phyloP scores from a whole-genome alignment of 2,329 filamentous ascomycete species.

The Annulohypoxylon truncatum region DNA sequence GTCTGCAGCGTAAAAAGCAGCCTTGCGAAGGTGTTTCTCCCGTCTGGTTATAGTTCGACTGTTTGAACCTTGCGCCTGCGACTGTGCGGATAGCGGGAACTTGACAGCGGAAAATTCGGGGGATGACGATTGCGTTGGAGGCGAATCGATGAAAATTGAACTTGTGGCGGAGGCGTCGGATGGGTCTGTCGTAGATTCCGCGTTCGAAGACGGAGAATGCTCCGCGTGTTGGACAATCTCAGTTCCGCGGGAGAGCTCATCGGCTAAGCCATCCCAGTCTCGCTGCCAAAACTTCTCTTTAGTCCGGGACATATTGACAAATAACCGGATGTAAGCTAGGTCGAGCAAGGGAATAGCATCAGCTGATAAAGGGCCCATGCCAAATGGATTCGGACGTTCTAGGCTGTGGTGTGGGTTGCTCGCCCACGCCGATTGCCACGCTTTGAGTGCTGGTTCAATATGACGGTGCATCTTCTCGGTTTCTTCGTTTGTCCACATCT shows the following conservation, averaged over 20 bases:
- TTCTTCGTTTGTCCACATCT: slow-evolving; percentile 90
- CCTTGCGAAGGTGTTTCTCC: slow-evolving; percentile 89
- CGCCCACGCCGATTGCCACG: slow-evolving; percentile 94
- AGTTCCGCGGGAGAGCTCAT: slow-evolving; percentile 82
- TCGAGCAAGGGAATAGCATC: slow-evolving; percentile 93
- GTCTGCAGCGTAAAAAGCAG: slow-evolving; percentile 95
- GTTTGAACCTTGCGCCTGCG: slow-evolving; percentile 49
- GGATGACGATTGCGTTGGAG: slow-evolving; percentile 63
- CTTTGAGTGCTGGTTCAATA: slow-evolving; percentile 91
- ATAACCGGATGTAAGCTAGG: slow-evolving; percentile 89
- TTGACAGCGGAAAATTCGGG: slow-evolving; percentile 59
- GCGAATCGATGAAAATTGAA: slow-evolving; percentile 63
- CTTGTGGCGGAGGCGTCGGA: slow-evolving; percentile 61
- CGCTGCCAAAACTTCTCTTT: slow-evolving; percentile 96
- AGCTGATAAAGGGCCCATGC: slow-evolving; percentile 82
- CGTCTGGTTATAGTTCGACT: slow-evolving; percentile 72
- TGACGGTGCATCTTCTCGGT: slow-evolving; percentile 96
- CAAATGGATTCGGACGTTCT: slow-evolving; percentile 86
- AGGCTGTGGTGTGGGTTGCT: slow-evolving; percentile 86
- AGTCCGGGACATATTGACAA: slow-evolving; percentile 90
- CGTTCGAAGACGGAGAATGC: slow-evolving; percentile 65
- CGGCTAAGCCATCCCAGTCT: slow-evolving; percentile 91
- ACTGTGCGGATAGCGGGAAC: slow-evolving; percentile 47
- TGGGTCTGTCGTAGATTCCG: slow-evolving; percentile 58
- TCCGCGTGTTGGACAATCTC: slow-evolving; percentile 81